phyloP scores from a whole-genome alignment of 1,139 yeast genomes.

The Kluyveromyces sp. region DNA sequence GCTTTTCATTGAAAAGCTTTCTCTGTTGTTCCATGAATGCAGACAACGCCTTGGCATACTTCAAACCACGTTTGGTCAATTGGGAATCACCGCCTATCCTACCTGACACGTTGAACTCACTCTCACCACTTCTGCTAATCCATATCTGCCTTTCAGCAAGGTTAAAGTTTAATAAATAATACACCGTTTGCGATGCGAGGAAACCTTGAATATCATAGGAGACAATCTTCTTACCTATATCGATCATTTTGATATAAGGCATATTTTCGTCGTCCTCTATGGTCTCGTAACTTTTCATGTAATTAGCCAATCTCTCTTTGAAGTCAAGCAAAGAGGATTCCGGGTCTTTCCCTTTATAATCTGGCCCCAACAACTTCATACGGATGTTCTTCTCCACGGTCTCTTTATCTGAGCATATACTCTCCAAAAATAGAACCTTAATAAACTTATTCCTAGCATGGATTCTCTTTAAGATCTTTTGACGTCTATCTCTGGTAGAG shows the following conservation, averaged over 20 bases:
- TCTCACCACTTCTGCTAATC: constrained; percentile 94
- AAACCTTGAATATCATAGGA: constrained; percentile 90
- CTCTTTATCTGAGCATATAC: constrained; percentile 73
- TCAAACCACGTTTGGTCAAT: constrained; percentile 70
- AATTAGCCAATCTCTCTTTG: constrained; percentile 70
- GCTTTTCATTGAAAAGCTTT: constrained; percentile 58
- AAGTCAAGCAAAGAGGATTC: constrained; percentile 75
- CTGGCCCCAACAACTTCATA: constrained; percentile 88
- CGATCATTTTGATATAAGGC: constrained; percentile 91
- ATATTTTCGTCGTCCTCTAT: constrained; percentile 72
- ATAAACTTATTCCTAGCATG: constrained; percentile 59
- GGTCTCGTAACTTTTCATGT: constrained; percentile 85
- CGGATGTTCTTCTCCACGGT: constrained; percentile 78
- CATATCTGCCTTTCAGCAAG: constrained; percentile 87
- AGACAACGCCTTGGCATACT: constrained; percentile 64
- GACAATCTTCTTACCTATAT: constrained; percentile 89
- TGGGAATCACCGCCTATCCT: constrained; percentile 89
- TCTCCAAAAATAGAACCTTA: constrained; percentile 78
- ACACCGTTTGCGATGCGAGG: constrained; percentile 87
- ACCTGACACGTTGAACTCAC: constrained; percentile 75
- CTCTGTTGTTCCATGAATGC: constrained; percentile 71
- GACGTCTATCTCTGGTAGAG: constrained; percentile 70
- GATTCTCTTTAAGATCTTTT: constrained; percentile 60
- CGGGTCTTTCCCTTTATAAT: constrained; percentile 80
- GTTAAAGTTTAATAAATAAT: constrained; percentile 83